These are phyloP conservation scores for Solanum tacnaense DNA, from an alignment of 257 asterid species.

Conservation along the genomic window DNA sequence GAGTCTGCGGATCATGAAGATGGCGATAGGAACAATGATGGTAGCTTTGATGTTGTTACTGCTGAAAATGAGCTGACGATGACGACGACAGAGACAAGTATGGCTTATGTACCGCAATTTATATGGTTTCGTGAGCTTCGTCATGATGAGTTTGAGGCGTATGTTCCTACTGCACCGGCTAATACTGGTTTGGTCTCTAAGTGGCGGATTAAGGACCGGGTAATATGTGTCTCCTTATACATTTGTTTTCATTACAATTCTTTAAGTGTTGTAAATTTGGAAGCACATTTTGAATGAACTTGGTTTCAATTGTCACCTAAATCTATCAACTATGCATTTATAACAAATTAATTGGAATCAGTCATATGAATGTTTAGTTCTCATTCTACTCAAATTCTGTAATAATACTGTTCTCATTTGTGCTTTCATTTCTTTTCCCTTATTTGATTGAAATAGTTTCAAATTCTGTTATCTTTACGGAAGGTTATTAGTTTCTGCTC, in stretches of 20 bases:
- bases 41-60: conserved; percentile 27
- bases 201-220: conserved; percentile 86
- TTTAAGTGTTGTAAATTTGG: neutral
- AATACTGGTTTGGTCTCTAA: conserved; percentile 78
- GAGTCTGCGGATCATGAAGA: conserved; percentile 44
- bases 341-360: neutral
- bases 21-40: conserved; percentile 9
- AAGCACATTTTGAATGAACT: neutral
- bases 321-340: neutral
- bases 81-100: conserved; percentile 52
- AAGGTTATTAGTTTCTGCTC: neutral
- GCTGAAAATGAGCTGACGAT: neutral
- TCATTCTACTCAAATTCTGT: neutral
- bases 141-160: conserved; percentile 82
- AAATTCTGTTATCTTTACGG: neutral
- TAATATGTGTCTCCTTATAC: conserved; percentile 16
- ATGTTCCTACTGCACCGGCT: conserved; percentile 64
- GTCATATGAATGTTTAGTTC: neutral
- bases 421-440: neutral
- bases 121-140: conserved; percentile 80
- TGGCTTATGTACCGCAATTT: conserved; percentile 78
- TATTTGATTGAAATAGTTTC: neutral
- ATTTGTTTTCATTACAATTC: neutral
- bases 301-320: neutral
- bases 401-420: neutral